phyloP scores from a whole-genome alignment of 305 asterid species.

The Striga hermonthica region DNA sequence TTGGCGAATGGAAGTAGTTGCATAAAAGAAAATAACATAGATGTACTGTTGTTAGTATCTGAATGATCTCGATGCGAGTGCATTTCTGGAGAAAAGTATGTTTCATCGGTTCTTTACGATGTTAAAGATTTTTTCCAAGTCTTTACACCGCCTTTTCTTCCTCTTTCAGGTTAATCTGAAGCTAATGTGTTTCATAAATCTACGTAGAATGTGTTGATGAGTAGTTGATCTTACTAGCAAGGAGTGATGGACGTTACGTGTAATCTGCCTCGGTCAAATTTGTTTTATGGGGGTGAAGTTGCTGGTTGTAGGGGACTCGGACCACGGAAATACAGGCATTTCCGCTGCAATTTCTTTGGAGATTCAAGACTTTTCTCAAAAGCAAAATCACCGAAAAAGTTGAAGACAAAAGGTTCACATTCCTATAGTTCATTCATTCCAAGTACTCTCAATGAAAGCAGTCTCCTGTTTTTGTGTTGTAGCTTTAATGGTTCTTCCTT shows the following conservation, averaged over 20 bases:
- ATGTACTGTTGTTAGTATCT: neutral
- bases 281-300: constrained; percentile 41
- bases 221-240: constrained; percentile 24
- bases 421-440: constrained; percentile 31
- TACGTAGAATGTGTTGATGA: constrained; percentile 26
- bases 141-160: constrained; percentile 7
- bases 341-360: constrained; percentile 34
- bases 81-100: constrained; percentile 13
- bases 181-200: neutral
- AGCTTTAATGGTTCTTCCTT: constrained; percentile 34
- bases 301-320: constrained; percentile 34
- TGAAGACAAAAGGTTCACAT: constrained; percentile 33
- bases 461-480: constrained; percentile 32
- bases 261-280: constrained; percentile 45
- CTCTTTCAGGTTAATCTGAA: constrained; percentile 31
- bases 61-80: constrained; percentile 8
- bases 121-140: neutral
- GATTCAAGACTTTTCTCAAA: constrained; percentile 32
- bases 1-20: neutral
- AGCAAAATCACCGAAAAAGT: constrained; percentile 35
- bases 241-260: constrained; percentile 51
- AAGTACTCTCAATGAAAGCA: constrained; percentile 31
- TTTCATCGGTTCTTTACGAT: neutral
- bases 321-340: constrained; percentile 28
- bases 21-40: neutral